Percentiles rank a stretch among this genome's conserved stretches.
These are phyloP conservation scores for Aureobasidium mangrovei DNA, from an alignment of 2,329 filamentous ascomycete genomes.

Conservation along the genomic window DNA sequence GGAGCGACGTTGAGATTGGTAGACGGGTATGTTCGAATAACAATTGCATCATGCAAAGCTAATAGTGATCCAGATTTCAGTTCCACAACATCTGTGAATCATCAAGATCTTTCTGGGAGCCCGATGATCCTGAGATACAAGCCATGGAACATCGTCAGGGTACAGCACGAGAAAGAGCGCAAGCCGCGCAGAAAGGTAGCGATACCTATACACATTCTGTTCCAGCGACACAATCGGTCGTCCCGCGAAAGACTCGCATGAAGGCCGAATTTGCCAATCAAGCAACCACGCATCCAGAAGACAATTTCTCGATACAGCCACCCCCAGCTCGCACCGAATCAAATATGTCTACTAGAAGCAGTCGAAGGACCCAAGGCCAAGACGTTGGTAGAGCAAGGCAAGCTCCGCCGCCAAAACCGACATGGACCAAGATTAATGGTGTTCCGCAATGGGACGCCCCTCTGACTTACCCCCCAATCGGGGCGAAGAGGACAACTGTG, in stretches of 20 bases:
- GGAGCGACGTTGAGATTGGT: background rate
- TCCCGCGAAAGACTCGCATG: background rate
- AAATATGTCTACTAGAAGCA: background rate
- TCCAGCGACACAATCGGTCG: background rate
- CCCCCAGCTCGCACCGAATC: background rate
- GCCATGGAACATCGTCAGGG: background rate
- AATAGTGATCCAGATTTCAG: background rate
- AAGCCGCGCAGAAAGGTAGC: background rate
- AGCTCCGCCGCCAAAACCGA: background rate
- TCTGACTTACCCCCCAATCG: conserved; percentile 52
- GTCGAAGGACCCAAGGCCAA: background rate
- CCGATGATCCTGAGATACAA: background rate
- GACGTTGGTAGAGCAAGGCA: background rate
- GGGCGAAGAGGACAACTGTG: conserved; percentile 55
- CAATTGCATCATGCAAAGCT: background rate
- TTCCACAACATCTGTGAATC: background rate
- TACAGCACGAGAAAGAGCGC: background rate
- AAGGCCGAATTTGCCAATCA: background rate
- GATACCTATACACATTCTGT: background rate
- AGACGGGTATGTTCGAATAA: background rate
- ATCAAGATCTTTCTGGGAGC: background rate
- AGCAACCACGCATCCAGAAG: background rate
- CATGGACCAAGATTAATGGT: conserved; percentile 4
- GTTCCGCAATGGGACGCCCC: conserved; percentile 32
- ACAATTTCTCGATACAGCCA: background rate